Evolutionary conservation across 352 stramenopile genomes (phyloP).

Genomic region (Globisporangium echinulatum): DNA sequence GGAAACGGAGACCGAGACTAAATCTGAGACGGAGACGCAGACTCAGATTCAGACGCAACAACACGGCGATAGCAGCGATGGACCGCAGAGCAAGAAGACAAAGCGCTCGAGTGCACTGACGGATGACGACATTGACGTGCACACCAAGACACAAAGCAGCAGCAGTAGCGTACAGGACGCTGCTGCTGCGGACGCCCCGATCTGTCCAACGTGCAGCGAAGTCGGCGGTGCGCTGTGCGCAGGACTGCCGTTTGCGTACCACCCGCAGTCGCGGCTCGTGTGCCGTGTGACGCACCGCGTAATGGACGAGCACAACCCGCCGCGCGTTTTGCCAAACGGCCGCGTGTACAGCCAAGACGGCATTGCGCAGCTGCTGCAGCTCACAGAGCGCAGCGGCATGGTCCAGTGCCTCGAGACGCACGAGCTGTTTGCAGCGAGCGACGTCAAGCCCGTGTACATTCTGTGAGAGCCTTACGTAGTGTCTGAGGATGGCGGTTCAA

Average conservation of each 20-base stretch:
- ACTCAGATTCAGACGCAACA: constrained; percentile 10
- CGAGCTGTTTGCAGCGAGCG: constrained; percentile 46
- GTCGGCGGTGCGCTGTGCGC: constrained; percentile 52
- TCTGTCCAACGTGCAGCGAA: constrained; percentile 75
- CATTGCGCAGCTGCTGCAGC: constrained; percentile 47
- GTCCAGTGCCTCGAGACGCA: constrained; percentile 75
- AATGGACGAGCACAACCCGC: constrained; percentile 85
- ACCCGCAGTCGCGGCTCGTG: constrained; percentile 78
- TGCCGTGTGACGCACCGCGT: constrained; percentile 72
- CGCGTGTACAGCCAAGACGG: constrained; percentile 78
- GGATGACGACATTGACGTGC: background rate
- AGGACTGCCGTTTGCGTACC: constrained; percentile 64
- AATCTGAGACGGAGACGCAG: background rate
- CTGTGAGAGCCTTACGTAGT: constrained; percentile 20
- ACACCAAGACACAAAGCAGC: constrained; percentile 11
- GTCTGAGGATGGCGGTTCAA: background rate
- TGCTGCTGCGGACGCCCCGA: constrained; percentile 23
- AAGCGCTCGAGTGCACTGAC: constrained; percentile 19
- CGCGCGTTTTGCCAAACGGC: constrained; percentile 73
- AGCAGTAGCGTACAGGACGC: background rate
- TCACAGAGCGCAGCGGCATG: constrained; percentile 28
- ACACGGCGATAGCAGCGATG: constrained; percentile 8
- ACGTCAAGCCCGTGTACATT: constrained; percentile 79
- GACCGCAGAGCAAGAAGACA: constrained; percentile 37
- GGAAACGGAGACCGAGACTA: background rate